A percentile compares a stretch with the other conserved stretches of the same genome.
phyloP scores from a whole-genome alignment of 306 rosid genomes.

The Cicer bijugum region DNA sequence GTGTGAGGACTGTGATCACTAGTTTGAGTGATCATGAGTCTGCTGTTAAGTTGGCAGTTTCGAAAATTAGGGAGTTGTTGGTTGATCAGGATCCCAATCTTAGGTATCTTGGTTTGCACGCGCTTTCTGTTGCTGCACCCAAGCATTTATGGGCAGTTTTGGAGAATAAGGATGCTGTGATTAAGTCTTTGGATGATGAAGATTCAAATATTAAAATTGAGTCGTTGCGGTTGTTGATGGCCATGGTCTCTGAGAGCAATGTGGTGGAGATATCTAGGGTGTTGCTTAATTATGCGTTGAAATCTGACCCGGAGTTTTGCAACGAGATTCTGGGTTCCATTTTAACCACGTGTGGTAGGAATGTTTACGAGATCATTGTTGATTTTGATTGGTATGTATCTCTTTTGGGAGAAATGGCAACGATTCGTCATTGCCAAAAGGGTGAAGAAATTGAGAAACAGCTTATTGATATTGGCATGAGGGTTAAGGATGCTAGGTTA shows the following conservation, averaged over 20 bases:
- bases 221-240: conserved; percentile 79
- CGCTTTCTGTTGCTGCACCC: conserved; percentile 60
- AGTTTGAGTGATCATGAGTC: conserved; percentile 68
- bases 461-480: conserved; percentile 83
- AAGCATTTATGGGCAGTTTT: conserved; percentile 78
- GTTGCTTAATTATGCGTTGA: conserved; percentile 74
- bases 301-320: conserved; percentile 81
- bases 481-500: conserved; percentile 87
- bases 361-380: conserved; percentile 72
- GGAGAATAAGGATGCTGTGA: conserved; percentile 86
- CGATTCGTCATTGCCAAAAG: conserved; percentile 78
- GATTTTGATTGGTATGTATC: conserved; percentile 95
- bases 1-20: conserved; percentile 78
- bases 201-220: conserved; percentile 83
- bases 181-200: conserved; percentile 76
- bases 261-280: conserved; percentile 74
- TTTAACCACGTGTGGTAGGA: conserved; percentile 62
- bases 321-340: conserved; percentile 81
- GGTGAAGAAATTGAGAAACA: conserved; percentile 91
- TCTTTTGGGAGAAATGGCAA: conserved; percentile 83
- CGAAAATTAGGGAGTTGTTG: conserved; percentile 68
- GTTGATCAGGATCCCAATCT: conserved; percentile 85
- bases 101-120: conserved; percentile 85
- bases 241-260: conserved; percentile 79
- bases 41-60: conserved; percentile 76